These are phyloP conservation scores for Leccinum disarticulatum DNA, from an alignment of 768 basidiomycete genomes.

Conservation along the genomic window DNA sequence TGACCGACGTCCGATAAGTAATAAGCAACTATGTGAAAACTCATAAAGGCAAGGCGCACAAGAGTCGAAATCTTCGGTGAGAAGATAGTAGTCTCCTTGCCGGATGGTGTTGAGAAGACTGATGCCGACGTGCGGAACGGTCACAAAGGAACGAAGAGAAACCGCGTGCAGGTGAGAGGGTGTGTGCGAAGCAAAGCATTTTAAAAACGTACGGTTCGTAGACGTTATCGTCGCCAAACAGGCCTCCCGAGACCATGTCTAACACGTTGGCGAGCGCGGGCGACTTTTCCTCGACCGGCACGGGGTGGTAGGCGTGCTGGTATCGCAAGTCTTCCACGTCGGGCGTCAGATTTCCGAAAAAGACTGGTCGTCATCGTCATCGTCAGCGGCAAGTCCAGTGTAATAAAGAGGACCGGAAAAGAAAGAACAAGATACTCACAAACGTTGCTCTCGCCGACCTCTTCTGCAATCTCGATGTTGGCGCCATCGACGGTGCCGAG, in stretches of 20 bases:
- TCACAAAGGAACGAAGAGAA: not conserved
- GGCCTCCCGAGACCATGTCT: slow-evolving; percentile 69
- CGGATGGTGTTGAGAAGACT: slow-evolving; percentile 76
- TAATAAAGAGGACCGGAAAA: no score
- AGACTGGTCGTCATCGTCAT: slow-evolving; percentile 48
- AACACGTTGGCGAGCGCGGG: slow-evolving; percentile 80
- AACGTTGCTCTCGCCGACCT: slow-evolving; percentile 90
- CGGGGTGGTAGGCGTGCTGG: slow-evolving; percentile 81
- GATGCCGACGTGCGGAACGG: not conserved
- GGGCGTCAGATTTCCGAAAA: slow-evolving; percentile 87
- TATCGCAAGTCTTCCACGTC: slow-evolving; percentile 85
- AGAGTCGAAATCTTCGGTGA: slow-evolving; percentile 94
- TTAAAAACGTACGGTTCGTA: slow-evolving; percentile 74
- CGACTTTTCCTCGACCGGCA: slow-evolving; percentile 80
- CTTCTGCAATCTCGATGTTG: slow-evolving; percentile 95
- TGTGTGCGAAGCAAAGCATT: slow-evolving; percentile 1
- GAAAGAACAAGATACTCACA: slow-evolving; percentile 41
- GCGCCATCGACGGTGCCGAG: slow-evolving; percentile 94
- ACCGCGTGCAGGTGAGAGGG: not conserved
- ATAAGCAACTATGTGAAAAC: not conserved
- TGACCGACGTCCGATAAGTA: not conserved
- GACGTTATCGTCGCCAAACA: slow-evolving; percentile 76
- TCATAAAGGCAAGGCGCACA: slow-evolving; percentile 48
- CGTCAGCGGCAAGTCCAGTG: not conserved
- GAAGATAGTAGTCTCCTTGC: slow-evolving; percentile 73